Conservation (phyloP, 169 alveolate genomes). For the Eimeria maxima region DNA sequence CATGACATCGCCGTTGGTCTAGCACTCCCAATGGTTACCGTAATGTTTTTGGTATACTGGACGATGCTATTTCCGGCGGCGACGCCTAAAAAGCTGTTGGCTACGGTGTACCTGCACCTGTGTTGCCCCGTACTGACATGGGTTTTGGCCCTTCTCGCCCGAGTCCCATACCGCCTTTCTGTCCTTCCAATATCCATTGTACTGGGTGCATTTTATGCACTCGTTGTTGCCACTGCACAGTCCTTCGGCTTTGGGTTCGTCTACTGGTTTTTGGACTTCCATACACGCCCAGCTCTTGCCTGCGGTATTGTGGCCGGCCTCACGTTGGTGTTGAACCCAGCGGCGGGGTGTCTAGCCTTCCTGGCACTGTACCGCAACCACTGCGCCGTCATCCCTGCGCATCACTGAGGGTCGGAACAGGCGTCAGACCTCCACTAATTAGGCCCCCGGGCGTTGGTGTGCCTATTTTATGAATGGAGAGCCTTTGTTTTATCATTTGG, state of each 20-base stretch:
- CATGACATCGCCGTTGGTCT: background rate
- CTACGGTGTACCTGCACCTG: background rate
- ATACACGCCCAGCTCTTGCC: background rate
- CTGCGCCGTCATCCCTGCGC: background rate
- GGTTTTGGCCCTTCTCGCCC: background rate
- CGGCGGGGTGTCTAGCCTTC: background rate
- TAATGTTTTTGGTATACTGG: slow-evolving; percentile 23
- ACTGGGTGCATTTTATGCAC: background rate
- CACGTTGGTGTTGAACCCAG: background rate
- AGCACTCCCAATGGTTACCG: slow-evolving; percentile 8
- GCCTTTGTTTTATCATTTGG: no score
- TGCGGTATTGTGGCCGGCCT: background rate
- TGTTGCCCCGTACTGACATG: slow-evolving; percentile 8
- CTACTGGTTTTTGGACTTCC: slow-evolving; percentile 41
- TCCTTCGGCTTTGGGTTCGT: slow-evolving; percentile 4
- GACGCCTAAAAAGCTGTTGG: background rate
- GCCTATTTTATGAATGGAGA: no score
- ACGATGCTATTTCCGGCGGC: background rate
- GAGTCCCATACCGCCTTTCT: slow-evolving; percentile 24
- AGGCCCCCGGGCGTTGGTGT: no score
- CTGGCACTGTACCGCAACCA: background rate
- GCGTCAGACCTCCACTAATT: background rate
- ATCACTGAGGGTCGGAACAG: background rate
- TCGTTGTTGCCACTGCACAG: background rate
- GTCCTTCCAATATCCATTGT: background rate